Evolutionary conservation across 2,329 filamentous ascomycete genomes (phyloP).

Genomic region (Monosporascus sp.): DNA sequence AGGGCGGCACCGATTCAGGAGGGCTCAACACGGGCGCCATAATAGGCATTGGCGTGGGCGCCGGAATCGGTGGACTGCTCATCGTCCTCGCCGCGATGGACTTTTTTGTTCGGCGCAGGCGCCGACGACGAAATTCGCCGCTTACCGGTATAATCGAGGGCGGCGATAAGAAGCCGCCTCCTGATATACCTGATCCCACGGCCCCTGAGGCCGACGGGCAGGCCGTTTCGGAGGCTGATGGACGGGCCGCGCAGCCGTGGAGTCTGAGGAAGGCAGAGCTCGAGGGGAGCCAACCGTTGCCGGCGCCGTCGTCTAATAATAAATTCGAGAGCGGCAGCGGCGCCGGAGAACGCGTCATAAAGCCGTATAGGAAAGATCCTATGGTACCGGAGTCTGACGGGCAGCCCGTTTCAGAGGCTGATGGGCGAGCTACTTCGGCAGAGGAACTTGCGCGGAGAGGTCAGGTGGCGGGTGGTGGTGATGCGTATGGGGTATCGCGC

Average conservation of each 20-base stretch:
- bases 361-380: slow-evolving; percentile 1
- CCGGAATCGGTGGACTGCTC: slow-evolving; percentile 3
- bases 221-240: slow-evolving; percentile 7
- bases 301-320: background rate
- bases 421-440: background rate
- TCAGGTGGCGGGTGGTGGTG: background rate
- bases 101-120: background rate
- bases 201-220: slow-evolving; percentile 2
- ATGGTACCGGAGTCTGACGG: background rate
- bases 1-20: too few relatives aligned
- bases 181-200: slow-evolving; percentile 1
- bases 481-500: background rate
- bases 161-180: background rate
- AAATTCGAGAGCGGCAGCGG: background rate
- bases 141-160: background rate
- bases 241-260: slow-evolving; percentile 6
- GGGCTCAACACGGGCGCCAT: slow-evolving; percentile 2
- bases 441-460: background rate
- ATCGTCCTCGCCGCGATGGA: slow-evolving; percentile 1
- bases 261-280: slow-evolving; percentile 2
- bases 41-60: slow-evolving; percentile 10
- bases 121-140: background rate
- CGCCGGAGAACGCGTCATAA: background rate
- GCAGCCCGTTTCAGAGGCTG: background rate
- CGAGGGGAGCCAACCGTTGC: background rate